These are phyloP conservation scores for Rhodotorula sp. DNA, from an alignment of 1,284 basidiomycete genomes.

Conservation along the genomic window DNA sequence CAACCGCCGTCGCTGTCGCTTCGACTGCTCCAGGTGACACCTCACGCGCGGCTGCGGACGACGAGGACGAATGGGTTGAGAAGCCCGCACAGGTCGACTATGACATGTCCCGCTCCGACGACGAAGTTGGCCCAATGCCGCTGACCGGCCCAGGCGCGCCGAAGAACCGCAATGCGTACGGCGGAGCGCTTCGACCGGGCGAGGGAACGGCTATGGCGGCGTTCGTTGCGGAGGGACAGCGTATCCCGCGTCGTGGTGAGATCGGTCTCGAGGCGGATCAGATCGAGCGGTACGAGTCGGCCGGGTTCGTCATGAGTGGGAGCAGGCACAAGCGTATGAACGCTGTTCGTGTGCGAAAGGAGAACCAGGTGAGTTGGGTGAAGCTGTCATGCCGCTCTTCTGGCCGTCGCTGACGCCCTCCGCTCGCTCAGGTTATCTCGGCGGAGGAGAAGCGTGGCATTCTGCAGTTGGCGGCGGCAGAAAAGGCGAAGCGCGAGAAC, in stretches of 20 bases:
- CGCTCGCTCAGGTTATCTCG: not conserved
- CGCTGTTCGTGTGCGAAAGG: conserved; percentile 94
- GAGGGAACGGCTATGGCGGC: conserved; percentile 97
- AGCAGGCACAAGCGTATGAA: conserved; percentile 67
- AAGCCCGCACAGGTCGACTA: conserved; percentile 52
- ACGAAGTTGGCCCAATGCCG: conserved; percentile 42
- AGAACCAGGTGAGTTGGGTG: conserved; percentile 76
- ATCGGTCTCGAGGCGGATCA: conserved; percentile 84
- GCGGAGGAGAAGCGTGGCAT: conserved; percentile 57
- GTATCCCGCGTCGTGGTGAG: conserved; percentile 97
- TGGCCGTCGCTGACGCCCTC: not conserved
- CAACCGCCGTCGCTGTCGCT: conserved; percentile 28
- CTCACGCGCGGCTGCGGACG: conserved; percentile 48
- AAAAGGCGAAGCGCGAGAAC: conserved; percentile 79
- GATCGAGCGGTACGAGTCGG: conserved; percentile 80
- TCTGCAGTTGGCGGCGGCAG: conserved; percentile 87
- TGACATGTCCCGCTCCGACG: conserved; percentile 21
- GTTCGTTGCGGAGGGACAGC: conserved; percentile 81
- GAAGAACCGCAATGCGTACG: conserved; percentile 53
- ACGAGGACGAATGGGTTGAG: conserved; percentile 71
- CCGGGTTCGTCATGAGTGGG: conserved; percentile 98
- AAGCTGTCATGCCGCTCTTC: no score
- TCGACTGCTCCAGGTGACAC: conserved; percentile 38
- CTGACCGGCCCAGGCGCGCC: conserved; percentile 16
- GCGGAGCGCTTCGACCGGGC: conserved; percentile 81